Evolutionary conservation across 768 basidiomycete species (phyloP).

Genomic region (Roridomyces roridus): DNA sequence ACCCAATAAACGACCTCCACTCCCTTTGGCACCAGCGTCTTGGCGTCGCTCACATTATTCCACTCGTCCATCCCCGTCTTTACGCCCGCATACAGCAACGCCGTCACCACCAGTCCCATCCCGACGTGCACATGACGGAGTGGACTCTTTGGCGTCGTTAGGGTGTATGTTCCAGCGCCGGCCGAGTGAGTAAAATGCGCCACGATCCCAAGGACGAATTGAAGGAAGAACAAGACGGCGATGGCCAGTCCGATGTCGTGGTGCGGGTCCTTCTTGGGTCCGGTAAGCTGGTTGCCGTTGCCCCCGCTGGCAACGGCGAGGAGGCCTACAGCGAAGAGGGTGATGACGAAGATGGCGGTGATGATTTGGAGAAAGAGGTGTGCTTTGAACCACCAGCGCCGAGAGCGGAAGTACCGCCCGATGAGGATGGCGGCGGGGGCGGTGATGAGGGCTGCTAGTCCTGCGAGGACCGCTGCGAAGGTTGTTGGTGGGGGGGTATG

Average conservation of each 20-base stretch:
- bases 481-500: neutral
- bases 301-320: slow-evolving; percentile 14
- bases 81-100: slow-evolving; percentile 23
- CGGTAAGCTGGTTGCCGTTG: slow-evolving; percentile 21
- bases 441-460: slow-evolving; percentile 17
- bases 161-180: slow-evolving; percentile 4
- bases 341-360: slow-evolving; percentile 19
- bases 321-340: slow-evolving; percentile 7
- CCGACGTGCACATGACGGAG: slow-evolving; percentile 23
- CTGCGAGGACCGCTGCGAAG: slow-evolving; percentile 17
- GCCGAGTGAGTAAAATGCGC: slow-evolving; percentile 25
- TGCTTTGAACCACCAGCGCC: slow-evolving; percentile 24
- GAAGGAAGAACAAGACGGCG: slow-evolving; percentile 20
- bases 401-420: slow-evolving; percentile 23
- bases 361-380: slow-evolving; percentile 19
- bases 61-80: slow-evolving; percentile 28
- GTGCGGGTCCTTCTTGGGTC: slow-evolving; percentile 20
- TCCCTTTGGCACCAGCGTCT: slow-evolving; percentile 18
- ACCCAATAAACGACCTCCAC: slow-evolving; percentile 21
- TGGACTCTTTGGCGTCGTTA: slow-evolving; percentile 21
- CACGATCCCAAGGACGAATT: slow-evolving; percentile 21
- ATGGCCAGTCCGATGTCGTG: slow-evolving; percentile 25
- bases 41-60: slow-evolving; percentile 18
- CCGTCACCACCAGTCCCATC: slow-evolving; percentile 21
- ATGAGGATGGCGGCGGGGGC: slow-evolving; percentile 24